Base-by-base conservation (phyloP, 2,329 filamentous ascomycete species). In the Calonectria pseudoreteaudii region DNA sequence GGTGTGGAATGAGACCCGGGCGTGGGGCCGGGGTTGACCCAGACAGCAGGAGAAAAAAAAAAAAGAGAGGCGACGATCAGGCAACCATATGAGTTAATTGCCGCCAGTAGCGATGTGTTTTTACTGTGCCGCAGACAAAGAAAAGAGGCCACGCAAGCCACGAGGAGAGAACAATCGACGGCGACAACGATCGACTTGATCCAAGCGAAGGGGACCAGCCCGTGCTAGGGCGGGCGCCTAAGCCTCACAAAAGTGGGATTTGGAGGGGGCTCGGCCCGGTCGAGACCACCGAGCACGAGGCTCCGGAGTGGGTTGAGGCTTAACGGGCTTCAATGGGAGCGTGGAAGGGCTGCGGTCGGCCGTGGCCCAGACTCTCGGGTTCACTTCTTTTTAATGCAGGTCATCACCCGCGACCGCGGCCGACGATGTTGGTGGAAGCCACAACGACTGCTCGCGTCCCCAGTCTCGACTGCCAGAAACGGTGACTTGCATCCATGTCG, bases 351-450 rank as follows among this genome's bases (percentile, higher is more conserved):
- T 34, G 30, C 36, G 67, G 14, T 44, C 18, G 31, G 30, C 34
- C 47, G 31, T 23, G 68, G 56, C 14, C 68, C 26, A 70, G 68
- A 70, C 58, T 65, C 49, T 47, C 20, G 68, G 47, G 31, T 30
- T 26, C 31, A 18, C 20, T 53, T 41, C 13, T 31, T 20, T 26
- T 14, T 26, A 34, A 65, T 53, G 66, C 66, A 68, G 16, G 66
- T 68, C 50, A 64, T 64, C 20, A 62, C 34, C 34, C 44, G 26
- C 58, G 20, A 31, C 68, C 5, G 34, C 31, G 2, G n/a, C 31
- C 60, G 49, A 23, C 5, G 58, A 47, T 47, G 68, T 64, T 52
- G 56, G 44, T 30, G 26, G 23, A 53, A 38, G 56, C 67, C 49
- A 31, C 47, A 6, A 14, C 20, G 31, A 30, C 50, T 44, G 53